Percentiles rank a stretch among this genome's conserved stretches.
These are phyloP conservation scores for Scutellaria galericulata DNA, from an alignment of 257 asterid genomes.

Conservation along the genomic window DNA sequence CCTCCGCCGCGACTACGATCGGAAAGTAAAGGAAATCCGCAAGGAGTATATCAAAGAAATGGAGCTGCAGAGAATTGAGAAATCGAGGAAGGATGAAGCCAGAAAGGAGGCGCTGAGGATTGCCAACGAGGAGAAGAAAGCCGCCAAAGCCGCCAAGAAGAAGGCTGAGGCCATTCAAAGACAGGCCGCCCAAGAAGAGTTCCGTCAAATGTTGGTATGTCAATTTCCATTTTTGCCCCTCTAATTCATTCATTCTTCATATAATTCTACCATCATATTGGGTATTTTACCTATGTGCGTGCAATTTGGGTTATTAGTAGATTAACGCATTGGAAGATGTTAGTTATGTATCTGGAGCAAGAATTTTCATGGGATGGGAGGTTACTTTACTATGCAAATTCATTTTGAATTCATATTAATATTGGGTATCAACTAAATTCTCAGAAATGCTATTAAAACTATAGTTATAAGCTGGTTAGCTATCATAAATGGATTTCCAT, in stretches of 20 bases:
- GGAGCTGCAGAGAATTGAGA: slow-evolving; percentile 77
- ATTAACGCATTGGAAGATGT: no score
- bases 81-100: slow-evolving; percentile 64
- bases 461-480: background rate
- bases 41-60: slow-evolving; percentile 69
- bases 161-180: slow-evolving; percentile 76
- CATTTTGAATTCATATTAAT: background rate
- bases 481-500: background rate
- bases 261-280: background rate
- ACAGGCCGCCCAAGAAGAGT: slow-evolving; percentile 64
- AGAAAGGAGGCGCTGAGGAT: slow-evolving; percentile 72
- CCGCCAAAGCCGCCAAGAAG: slow-evolving; percentile 79
- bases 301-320: background rate
- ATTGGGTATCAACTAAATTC: background rate
- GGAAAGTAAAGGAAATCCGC: slow-evolving; percentile 60
- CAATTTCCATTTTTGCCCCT: slow-evolving; percentile 7
- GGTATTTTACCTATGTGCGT: background rate
- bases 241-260: background rate
- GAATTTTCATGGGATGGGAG: background rate
- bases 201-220: slow-evolving; percentile 67
- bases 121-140: slow-evolving; percentile 72
- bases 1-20: slow-evolving; percentile 73
- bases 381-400: background rate
- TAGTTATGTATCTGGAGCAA: background rate
- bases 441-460: background rate